A percentile compares a stretch with the other conserved stretches of the same genome.
These are phyloP conservation scores for Silene coronaria DNA, from an alignment of 179 eudicot genomes.

Conservation along the genomic window DNA sequence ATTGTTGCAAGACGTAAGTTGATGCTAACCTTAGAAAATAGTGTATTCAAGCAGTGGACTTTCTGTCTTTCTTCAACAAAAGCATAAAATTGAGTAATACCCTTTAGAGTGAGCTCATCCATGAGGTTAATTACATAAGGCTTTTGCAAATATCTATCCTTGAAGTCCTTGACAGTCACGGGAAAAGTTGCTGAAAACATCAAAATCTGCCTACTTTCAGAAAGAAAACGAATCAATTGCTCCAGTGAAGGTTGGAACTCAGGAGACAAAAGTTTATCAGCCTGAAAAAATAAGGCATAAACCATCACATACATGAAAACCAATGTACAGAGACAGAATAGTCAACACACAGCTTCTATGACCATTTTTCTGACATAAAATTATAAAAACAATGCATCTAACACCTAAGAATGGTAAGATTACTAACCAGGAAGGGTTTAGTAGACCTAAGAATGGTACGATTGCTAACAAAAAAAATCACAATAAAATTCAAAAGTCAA, in stretches of 20 bases:
- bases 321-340: not conserved
- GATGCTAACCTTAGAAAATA: conserved; percentile 69
- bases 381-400: not conserved
- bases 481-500: not conserved
- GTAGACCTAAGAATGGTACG: too few relatives aligned
- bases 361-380: not conserved
- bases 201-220: conserved; percentile 59
- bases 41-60: conserved; percentile 82
- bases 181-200: conserved; percentile 92
- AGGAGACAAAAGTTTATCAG: conserved; percentile 74
- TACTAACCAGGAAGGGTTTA: not conserved
- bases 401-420: not conserved
- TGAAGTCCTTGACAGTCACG: conserved; percentile 72
- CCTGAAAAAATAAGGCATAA: conserved; percentile 42
- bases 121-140: conserved; percentile 75
- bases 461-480: not conserved
- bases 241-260: conserved; percentile 76
- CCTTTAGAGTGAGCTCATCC: conserved; percentile 86
- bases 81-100: conserved; percentile 74
- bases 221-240: conserved; percentile 58
- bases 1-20: conserved; percentile 9
- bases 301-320: conserved; percentile 21
- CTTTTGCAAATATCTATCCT: conserved; percentile 58
- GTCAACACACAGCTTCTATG: not conserved
- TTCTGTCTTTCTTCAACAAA: conserved; percentile 93